Conservation (phyloP, 441 rosid genomes). For the Gossypium trilobum region DNA sequence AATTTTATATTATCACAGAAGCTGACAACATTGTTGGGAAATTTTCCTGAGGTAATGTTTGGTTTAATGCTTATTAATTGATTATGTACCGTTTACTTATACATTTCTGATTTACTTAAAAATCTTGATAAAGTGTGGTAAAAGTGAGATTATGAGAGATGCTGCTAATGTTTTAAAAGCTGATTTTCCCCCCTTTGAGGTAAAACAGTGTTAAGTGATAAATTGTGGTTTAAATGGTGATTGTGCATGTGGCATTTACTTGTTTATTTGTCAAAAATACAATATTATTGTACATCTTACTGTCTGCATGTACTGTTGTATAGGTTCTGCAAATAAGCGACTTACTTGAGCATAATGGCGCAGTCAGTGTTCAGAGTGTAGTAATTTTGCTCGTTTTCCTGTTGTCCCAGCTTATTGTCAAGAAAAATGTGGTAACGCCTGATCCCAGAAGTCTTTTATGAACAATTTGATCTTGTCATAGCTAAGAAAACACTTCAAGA, state of each 20-base stretch:
- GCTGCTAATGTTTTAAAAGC: background rate
- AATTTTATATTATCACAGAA: conserved; percentile 77
- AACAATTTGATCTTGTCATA: conserved; percentile 9
- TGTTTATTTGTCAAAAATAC: background rate
- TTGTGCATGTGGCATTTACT: background rate
- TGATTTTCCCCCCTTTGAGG: background rate
- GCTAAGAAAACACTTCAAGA: conserved; percentile 17
- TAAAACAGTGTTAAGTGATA: background rate
- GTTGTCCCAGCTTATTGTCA: conserved; percentile 57
- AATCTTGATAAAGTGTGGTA: background rate
- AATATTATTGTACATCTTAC: background rate
- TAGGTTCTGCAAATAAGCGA: conserved; percentile 89
- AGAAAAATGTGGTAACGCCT: conserved; percentile 51
- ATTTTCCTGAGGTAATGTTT: conserved; percentile 74
- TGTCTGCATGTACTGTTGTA: background rate
- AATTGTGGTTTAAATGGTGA: background rate
- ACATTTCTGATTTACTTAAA: background rate
- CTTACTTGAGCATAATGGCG: conserved; percentile 73
- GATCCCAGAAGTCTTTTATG: conserved; percentile 3
- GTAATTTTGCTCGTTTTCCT: conserved; percentile 65
- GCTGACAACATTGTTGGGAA: conserved; percentile 62
- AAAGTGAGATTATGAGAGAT: background rate
- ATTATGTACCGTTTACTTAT: background rate
- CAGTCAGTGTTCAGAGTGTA: conserved; percentile 55
- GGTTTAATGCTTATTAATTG: conserved; percentile 7